These are phyloP conservation scores for Neoboletus subvelutipes DNA, from an alignment of 768 basidiomycete species.

Conservation along the genomic window DNA sequence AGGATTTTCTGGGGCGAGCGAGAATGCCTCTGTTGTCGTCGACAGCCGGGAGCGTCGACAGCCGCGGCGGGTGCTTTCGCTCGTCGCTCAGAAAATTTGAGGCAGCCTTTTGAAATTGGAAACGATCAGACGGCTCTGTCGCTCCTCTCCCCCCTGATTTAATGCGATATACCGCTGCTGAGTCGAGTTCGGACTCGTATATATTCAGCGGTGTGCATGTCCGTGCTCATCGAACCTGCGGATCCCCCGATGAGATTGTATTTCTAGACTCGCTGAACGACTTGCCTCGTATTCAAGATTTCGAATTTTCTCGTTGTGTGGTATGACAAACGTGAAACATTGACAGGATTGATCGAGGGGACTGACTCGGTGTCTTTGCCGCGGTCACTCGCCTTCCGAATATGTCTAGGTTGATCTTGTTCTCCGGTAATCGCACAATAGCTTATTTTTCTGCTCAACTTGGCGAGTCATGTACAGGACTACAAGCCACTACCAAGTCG, in stretches of 20 bases:
- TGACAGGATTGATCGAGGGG: constrained; percentile 42
- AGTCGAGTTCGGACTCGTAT: background rate
- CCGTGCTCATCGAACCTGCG: background rate
- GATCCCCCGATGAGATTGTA: background rate
- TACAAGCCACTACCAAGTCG: background rate
- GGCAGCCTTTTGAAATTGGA: constrained; percentile 27
- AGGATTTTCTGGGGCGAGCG: constrained; percentile 21
- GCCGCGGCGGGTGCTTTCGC: constrained; percentile 19
- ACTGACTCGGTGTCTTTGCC: constrained; percentile 27
- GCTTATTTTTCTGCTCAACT: constrained; percentile 25
- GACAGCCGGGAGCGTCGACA: constrained; percentile 25
- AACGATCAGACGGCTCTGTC: constrained; percentile 11
- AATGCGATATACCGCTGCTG: background rate
- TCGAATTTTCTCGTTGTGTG: constrained; percentile 12
- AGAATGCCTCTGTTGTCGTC: constrained; percentile 24
- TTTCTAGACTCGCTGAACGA: background rate
- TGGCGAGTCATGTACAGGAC: too few species aligned
- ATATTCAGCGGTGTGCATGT: background rate
- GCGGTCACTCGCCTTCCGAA: constrained; percentile 24
- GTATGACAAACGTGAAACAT: constrained; percentile 44
- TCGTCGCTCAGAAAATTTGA: constrained; percentile 25
- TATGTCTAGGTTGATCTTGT: constrained; percentile 40
- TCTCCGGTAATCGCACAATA: constrained; percentile 36
- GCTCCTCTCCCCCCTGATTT: constrained; percentile 1
- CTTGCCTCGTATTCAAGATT: constrained; percentile 9